Evolutionary conservation across 23 red algal genomes (phyloP), one percentile per base, ranked within the genome.

Genomic region (Agarophyton chilense): DNA sequence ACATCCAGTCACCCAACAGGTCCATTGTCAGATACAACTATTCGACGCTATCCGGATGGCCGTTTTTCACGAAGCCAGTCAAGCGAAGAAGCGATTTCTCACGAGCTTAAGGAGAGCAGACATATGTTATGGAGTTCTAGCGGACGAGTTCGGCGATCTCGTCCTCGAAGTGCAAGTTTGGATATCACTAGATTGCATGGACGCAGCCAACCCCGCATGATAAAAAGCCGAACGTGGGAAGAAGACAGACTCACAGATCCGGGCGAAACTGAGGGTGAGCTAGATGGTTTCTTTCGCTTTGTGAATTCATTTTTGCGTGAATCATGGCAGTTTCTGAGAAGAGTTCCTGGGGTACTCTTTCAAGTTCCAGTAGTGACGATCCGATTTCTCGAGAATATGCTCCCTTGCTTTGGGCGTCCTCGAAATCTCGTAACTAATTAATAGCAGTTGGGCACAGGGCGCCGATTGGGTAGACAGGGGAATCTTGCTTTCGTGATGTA

Each of bases 281-380:
- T 80, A 16, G 77, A 80, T 32, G 77, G 77, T 56, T 24, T 80
- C 25, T 80, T 80, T 28, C 50, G 77, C 50, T 80, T 80, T 22
- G 50, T 60, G 14, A 32, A 21, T 58, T 55, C 77, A 21, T 31
- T 43, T 28, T 58, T 31, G 11, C 6, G 36, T 0, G 51, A 34
- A 18, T 40, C 54, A 25, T 80, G 50, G 50, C 34, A 4, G 12
- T 51, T 80, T 50, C 49, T 80, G 21, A 43, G 14, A 60, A 28
- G 50, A 12, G 13, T 78, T 22, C 73, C 73, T 6, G 36, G 19
- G 19, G 28, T 18, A 18, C 31, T 78, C 2, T 51, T 2, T 45
- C 34, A 55, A 51, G 8, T 80, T 80, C 29, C 77, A 25, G 21
- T 24, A 7, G 12, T 53, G 33, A 74, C 68, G 13, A 39, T 74